Base-by-base conservation (phyloP, 2,329 filamentous ascomycete genomes). In the Xylariaceae sp. region DNA sequence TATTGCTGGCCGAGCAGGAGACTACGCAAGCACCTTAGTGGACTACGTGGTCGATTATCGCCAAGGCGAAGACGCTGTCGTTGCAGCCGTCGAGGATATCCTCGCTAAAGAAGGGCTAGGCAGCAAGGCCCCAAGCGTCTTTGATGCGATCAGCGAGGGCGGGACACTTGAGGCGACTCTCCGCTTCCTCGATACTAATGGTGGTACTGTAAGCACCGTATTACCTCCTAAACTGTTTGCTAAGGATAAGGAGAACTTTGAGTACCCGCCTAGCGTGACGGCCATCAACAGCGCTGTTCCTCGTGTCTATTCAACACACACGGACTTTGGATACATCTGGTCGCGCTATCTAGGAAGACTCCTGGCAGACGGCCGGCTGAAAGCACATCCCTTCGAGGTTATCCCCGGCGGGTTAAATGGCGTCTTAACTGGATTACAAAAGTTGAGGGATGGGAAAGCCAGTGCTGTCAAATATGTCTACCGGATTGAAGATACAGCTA, bases 401-500 rank as follows among this genome's bases (percentile, higher is more conserved):
- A 67, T 83, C 1, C 70, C 75, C 0, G 81, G 82, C 2, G 84
- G 83, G 0, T 61, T 87, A 44, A 73, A 66, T 3, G 82, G 83
- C 0, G 67, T 86, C 2, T 71, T 84, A 62, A 70, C 64, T 27
- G 84, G 73, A 0, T 64, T 88, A 68, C 67, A 69, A 59, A 79
- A 82, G 57, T 66, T 89, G 64, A 81, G 78, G 65, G 76, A 75
- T 23, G 85, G 85, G 0, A 83, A 81, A 68, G 83, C 81, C 18
- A 85, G 81, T 62, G 85, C 77, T 1, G 75, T 82, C 0, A 89
- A 89, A 71, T 88, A 86, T 72, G 80, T 88, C 0, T 82, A 83
- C 62, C 73, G 65, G 16, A 67, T 73, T 53, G 61, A 54, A 4
- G 70, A 73, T 7, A 71, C 69, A 24, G 43, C 40, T 0, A 26